A percentile compares a stretch with the other conserved stretches of the same genome.
Evolutionary conservation across 2,329 filamentous ascomycete genomes (phyloP).

Genomic region (Dactylellina parvicollis): DNA sequence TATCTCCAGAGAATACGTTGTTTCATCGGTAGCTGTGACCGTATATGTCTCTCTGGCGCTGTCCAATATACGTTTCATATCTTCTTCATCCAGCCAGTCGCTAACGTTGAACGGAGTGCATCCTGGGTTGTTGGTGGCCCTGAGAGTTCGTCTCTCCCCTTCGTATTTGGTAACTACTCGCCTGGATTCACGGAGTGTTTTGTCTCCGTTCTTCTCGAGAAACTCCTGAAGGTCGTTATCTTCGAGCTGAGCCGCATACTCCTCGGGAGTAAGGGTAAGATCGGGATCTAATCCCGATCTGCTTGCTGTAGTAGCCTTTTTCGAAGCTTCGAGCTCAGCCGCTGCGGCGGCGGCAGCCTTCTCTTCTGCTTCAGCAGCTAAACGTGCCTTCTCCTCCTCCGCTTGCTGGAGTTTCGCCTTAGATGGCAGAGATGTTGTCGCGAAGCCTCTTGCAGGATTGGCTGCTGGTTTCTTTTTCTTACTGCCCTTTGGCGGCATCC

Average conservation of each 20-base stretch:
- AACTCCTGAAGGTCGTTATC: slow-evolving; percentile 88
- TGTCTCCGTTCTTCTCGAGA: slow-evolving; percentile 83
- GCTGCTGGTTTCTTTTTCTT: slow-evolving; percentile 92
- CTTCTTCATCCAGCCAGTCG: slow-evolving; percentile 43
- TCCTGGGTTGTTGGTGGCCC: slow-evolving; percentile 59
- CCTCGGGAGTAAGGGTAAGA: slow-evolving; percentile 75
- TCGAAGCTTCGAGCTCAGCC: slow-evolving; percentile 41
- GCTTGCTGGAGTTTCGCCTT: slow-evolving; percentile 69
- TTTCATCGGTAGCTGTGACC: slow-evolving; percentile 65
- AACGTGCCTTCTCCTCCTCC: slow-evolving; percentile 43
- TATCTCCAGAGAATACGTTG: slow-evolving; percentile 67
- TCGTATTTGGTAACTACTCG: slow-evolving; percentile 81
- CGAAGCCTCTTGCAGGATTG: slow-evolving; percentile 91
- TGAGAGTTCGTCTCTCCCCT: slow-evolving; percentile 70
- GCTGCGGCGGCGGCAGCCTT: slow-evolving; percentile 55
- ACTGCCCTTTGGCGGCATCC: slow-evolving; percentile 63
- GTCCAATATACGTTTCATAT: slow-evolving; percentile 51
- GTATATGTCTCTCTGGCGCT: slow-evolving; percentile 7
- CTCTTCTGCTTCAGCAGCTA: slow-evolving; percentile 49
- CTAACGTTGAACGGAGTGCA: slow-evolving; percentile 34
- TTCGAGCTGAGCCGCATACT: slow-evolving; percentile 88
- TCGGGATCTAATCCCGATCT: slow-evolving; percentile 31
- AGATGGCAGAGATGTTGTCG: slow-evolving; percentile 89
- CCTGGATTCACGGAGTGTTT: slow-evolving; percentile 79
- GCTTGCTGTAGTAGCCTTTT: slow-evolving; percentile 1